These are phyloP conservation scores for Fraxinus albicans DNA, from an alignment of 305 asterid genomes.

Conservation along the genomic window DNA sequence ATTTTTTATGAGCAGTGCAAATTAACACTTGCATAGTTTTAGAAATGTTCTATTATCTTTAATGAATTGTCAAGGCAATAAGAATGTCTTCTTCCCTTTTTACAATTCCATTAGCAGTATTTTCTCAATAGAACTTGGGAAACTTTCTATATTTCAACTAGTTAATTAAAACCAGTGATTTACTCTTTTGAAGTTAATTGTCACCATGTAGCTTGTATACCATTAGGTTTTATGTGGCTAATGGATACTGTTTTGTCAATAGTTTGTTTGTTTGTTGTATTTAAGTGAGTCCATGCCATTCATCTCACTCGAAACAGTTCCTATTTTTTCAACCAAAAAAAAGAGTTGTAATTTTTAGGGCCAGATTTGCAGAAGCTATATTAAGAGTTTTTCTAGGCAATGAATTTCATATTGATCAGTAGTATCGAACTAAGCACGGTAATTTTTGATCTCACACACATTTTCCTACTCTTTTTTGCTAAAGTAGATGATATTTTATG, in stretches of 20 bases:
- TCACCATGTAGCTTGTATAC: neutral
- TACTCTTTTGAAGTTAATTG: conserved; percentile 6
- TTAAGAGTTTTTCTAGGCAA: neutral
- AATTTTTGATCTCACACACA: neutral
- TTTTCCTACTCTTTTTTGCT: neutral
- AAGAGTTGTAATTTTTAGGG: neutral
- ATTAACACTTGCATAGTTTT: neutral
- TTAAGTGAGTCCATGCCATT: conserved; percentile 8
- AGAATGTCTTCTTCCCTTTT: neutral
- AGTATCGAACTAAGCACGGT: neutral
- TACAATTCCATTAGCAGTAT: neutral
- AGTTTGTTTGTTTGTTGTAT: neutral
- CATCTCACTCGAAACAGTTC: neutral
- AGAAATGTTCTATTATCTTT: neutral
- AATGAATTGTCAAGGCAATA: neutral
- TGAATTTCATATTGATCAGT: neutral
- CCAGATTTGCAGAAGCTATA: neutral
- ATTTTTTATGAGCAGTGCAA: neutral
- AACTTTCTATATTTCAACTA: conserved; percentile 1
- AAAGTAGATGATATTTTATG: neutral
- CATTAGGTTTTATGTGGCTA: neutral
- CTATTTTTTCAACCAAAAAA: neutral
- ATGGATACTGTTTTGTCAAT: neutral
- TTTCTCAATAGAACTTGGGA: neutral
- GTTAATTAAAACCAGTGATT: neutral